Base-by-base conservation (phyloP, 345 rosid genomes). In the Pseudoturritis turrita region DNA sequence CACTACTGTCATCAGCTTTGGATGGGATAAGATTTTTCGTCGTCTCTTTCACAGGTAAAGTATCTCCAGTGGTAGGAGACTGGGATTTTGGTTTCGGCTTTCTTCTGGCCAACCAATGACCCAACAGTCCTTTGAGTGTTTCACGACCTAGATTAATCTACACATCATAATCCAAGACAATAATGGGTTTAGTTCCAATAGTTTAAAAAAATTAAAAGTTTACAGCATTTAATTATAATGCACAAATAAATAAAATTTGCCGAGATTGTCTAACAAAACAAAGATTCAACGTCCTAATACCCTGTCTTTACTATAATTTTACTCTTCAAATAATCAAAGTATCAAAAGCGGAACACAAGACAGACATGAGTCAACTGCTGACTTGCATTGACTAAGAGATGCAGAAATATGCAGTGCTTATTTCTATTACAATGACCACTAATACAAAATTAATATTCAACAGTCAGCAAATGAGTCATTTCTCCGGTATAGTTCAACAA, bases 141-240 rank as follows among this genome's bases (percentile, higher is more conserved):
- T 96, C 99, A 54, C 97, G 94, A 71, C 89, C 97, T 75, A 96
- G 83, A 82, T 96, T 92, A 79, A 96, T 89, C 99, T 96, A 84
- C 71, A 70, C 35, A 55, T 44, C 51, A 77, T 28, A 54, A 64
- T 69, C 61, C 45, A 74, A 76, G 29, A 55, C 19, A 62, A 53
- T 10, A 57, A 1, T 41, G 14, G 13, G 45, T 44, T 72, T 54
- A 62, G 14, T 44, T 44, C 56, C 11, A 64, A 9, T 41, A 53
- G 37, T 47, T 15, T 58, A 13, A 46, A 59, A 23, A 28, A 41
- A 18, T 47, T 45, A 50, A 45, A 31, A 57, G 21, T 74, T 31
- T 33, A 39, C 25, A 17, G 15, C 33, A 44, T 39, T 35, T 33
- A 65, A 36, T 17, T 19, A 19, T 57, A 54, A 70, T 26, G 29